phyloP scores from a whole-genome alignment of 2,329 filamentous ascomycete genomes.

The Epichloe gansuensis region DNA sequence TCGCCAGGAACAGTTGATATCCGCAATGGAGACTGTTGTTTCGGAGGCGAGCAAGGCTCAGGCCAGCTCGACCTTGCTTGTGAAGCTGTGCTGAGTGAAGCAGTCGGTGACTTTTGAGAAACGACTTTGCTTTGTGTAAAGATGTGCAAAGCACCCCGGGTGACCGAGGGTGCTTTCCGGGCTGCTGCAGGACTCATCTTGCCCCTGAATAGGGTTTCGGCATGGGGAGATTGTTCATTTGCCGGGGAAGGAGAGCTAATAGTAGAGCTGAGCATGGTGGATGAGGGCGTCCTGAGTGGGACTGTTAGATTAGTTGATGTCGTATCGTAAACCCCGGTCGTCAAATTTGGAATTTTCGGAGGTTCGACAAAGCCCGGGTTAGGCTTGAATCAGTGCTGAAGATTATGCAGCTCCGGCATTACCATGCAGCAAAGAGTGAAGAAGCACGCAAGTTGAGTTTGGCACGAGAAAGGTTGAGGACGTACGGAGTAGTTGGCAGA shows the following conservation, averaged over 20 bases:
- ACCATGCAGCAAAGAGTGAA: neutral
- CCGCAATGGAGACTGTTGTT: slow-evolving; percentile 1
- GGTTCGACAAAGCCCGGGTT: neutral
- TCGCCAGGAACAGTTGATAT: neutral
- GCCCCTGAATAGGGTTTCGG: slow-evolving; percentile 6
- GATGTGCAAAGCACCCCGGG: neutral
- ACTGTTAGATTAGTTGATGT: slow-evolving; percentile 7
- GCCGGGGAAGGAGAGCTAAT: slow-evolving; percentile 3
- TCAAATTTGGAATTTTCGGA: neutral
- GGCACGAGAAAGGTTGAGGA: too few species aligned
- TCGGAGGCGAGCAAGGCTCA: neutral
- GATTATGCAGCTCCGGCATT: neutral
- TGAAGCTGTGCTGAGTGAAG: neutral
- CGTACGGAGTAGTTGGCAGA: too few species aligned
- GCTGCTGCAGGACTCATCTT: neutral
- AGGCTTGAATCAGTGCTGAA: neutral
- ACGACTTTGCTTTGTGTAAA: neutral
- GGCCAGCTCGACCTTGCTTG: neutral
- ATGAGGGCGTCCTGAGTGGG: slow-evolving; percentile 7
- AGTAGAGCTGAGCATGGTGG: slow-evolving; percentile 14
- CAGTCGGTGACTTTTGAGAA: neutral
- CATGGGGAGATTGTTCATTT: neutral
- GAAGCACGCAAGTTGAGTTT: neutral
- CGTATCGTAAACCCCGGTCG: neutral
- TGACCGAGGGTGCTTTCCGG: slow-evolving; percentile 1